Percentiles rank a stretch among this genome's conserved stretches.
Conservation (phyloP, 1,284 basidiomycete genomes). For the Cutaneotrichosporon sp. region DNA sequence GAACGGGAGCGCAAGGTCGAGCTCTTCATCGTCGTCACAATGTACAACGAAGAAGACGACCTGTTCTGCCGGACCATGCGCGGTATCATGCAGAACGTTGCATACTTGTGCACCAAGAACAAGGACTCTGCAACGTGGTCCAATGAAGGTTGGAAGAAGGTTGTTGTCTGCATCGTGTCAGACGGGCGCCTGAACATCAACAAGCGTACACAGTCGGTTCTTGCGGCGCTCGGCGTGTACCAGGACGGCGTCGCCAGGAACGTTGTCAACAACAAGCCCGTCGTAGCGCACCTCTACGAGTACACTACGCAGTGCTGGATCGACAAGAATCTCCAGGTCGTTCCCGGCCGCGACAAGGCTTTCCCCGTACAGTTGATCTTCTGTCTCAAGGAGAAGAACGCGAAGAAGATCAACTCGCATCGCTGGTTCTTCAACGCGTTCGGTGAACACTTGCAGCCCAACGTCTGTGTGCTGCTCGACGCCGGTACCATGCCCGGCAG, state of each 20-base stretch:
- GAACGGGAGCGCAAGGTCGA: slow-evolving; percentile 74
- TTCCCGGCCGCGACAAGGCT: slow-evolving; percentile 64
- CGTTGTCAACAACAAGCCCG: slow-evolving; percentile 77
- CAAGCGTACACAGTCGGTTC: slow-evolving; percentile 73
- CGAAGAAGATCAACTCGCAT: slow-evolving; percentile 76
- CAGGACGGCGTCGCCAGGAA: slow-evolving; percentile 91
- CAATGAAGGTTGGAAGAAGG: slow-evolving; percentile 96
- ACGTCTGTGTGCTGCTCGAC: slow-evolving; percentile 90
- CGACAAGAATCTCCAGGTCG: slow-evolving; percentile 74
- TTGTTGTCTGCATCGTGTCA: slow-evolving; percentile 63
- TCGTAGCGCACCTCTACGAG: slow-evolving; percentile 91
- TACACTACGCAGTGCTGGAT: slow-evolving; percentile 87
- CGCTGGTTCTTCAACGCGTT: slow-evolving; percentile 78
- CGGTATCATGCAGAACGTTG: slow-evolving; percentile 79
- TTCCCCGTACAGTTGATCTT: slow-evolving; percentile 91
- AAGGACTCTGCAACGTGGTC: slow-evolving; percentile 83
- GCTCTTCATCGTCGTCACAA: slow-evolving; percentile 75
- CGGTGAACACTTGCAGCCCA: slow-evolving; percentile 59
- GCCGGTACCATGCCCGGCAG: slow-evolving; percentile 91
- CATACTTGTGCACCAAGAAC: slow-evolving; percentile 42
- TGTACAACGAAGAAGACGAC: slow-evolving; percentile 75
- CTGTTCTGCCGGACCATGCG: slow-evolving; percentile 85
- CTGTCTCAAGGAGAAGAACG: slow-evolving; percentile 84
- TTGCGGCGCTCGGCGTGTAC: slow-evolving; percentile 83
- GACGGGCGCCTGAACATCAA: slow-evolving; percentile 85